A percentile compares a stretch with the other conserved stretches of the same genome.
Conservation (phyloP, 768 basidiomycete genomes). For the Amanita phalloides region DNA sequence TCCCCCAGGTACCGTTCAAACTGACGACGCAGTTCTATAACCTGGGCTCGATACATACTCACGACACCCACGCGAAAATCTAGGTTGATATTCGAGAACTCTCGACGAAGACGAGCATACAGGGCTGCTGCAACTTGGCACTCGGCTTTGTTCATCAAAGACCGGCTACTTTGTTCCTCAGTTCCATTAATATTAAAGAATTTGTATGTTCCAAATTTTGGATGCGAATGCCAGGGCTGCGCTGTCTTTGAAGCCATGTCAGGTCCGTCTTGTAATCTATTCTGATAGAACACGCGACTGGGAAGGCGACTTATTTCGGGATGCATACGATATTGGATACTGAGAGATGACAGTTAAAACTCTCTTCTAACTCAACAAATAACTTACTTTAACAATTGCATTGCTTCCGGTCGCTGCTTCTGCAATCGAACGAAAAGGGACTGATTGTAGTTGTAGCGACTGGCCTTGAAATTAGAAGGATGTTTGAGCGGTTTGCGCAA, state of each 20-base stretch:
- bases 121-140: conserved; percentile 66
- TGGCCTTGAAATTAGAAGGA: conserved; percentile 32
- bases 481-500: conserved; percentile 2
- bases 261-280: conserved; percentile 75
- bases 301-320: conserved; percentile 89
- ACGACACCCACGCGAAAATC: conserved; percentile 49
- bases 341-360: conserved; percentile 18
- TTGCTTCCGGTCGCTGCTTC: conserved; percentile 65
- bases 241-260: conserved; percentile 76
- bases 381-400: conserved; percentile 79
- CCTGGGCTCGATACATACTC: conserved; percentile 92
- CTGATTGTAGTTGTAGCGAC: conserved; percentile 71
- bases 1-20: conserved; percentile 68
- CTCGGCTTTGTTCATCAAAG: conserved; percentile 69
- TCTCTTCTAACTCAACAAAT: background rate
- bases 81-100: conserved; percentile 43
- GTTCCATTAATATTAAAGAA: conserved; percentile 79
- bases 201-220: conserved; percentile 75
- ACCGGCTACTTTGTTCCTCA: conserved; percentile 60
- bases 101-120: conserved; percentile 57
- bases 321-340: conserved; percentile 99
- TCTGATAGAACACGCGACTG: conserved; percentile 79
- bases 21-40: conserved; percentile 55
- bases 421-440: conserved; percentile 90
- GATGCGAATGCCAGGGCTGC: conserved; percentile 76